A percentile compares a stretch with the other conserved stretches of the same genome.
phyloP scores from a whole-genome alignment of 176 grass and related monocot genomes.

The Avena insularis region DNA sequence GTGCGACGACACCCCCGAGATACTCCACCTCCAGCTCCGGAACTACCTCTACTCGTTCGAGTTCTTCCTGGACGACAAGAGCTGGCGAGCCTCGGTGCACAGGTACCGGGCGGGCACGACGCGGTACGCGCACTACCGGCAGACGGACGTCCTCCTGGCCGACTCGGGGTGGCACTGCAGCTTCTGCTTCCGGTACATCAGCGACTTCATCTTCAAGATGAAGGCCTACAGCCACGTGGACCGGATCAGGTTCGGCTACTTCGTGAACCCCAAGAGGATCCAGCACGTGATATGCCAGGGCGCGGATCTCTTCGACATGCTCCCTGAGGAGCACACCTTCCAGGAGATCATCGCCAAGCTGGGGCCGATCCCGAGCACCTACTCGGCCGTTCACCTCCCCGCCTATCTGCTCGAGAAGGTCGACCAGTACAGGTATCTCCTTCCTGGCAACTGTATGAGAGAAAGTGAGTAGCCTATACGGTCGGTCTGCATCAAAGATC shows the following conservation, averaged over 20 bases:
- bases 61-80: constrained; percentile 79
- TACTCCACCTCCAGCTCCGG: constrained; percentile 78
- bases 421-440: constrained; percentile 78
- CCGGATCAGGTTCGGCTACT: constrained; percentile 80
- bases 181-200: constrained; percentile 82
- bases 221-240: constrained; percentile 87
- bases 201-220: constrained; percentile 90
- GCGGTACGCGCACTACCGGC: constrained; percentile 76
- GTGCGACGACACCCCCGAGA: constrained; percentile 76
- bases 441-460: constrained; percentile 73
- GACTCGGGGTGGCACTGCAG: constrained; percentile 97
- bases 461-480: constrained; percentile 64
- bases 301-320: constrained; percentile 86
- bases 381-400: constrained; percentile 81
- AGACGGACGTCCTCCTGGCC: constrained; percentile 77
- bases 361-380: constrained; percentile 75
- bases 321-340: constrained; percentile 92
- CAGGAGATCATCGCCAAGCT: constrained; percentile 91
- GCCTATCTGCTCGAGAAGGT: constrained; percentile 66
- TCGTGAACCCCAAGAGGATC: constrained; percentile 67
- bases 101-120: constrained; percentile 76
- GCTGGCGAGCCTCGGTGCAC: constrained; percentile 87
- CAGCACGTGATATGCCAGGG: constrained; percentile 86
- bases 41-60: constrained; percentile 93
- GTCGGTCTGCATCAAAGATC: not conserved